Evolutionary conservation across 371 early-diverging fungal genomes (phyloP).

Genomic region (Mortierella sp.): DNA sequence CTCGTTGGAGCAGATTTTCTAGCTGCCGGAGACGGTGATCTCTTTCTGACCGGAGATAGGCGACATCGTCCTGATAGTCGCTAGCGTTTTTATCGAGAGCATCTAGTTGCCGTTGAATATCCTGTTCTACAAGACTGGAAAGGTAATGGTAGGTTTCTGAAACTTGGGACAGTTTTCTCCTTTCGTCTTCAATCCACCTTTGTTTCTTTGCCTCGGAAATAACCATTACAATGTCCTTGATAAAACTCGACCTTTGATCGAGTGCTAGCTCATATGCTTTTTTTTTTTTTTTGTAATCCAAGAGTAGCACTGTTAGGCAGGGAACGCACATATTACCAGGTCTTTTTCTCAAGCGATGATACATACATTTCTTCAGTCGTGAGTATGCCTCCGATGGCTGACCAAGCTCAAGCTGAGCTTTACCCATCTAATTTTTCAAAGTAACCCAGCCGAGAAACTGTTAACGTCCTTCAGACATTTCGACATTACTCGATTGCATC

Average conservation of each 20-base stretch:
- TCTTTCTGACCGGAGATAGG: constrained; percentile 23
- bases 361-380: constrained; percentile 33
- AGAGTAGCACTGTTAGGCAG: not conserved
- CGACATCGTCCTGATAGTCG: constrained; percentile 25
- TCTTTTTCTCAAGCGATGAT: not conserved
- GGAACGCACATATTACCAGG: not conserved
- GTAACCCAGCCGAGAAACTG: not conserved
- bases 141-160: constrained; percentile 75
- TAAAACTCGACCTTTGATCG: constrained; percentile 38
- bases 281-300: constrained; percentile 8
- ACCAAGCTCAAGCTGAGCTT: constrained; percentile 45
- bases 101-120: constrained; percentile 45
- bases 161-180: constrained; percentile 68
- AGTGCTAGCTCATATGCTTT: constrained; percentile 49
- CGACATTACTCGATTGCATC: not conserved
- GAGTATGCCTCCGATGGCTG: constrained; percentile 45
- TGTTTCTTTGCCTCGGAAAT: constrained; percentile 53
- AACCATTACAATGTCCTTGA: constrained; percentile 42
- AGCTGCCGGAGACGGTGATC: constrained; percentile 32
- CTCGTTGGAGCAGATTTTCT: constrained; percentile 31
- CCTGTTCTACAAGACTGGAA: constrained; percentile 67
- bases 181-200: constrained; percentile 76
- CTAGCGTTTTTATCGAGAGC: constrained; percentile 22
- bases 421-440: constrained; percentile 32
- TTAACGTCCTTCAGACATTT: not conserved